These are phyloP conservation scores for Xanthoconium purpureum DNA, from an alignment of 768 basidiomycete species.

Conservation along the genomic window DNA sequence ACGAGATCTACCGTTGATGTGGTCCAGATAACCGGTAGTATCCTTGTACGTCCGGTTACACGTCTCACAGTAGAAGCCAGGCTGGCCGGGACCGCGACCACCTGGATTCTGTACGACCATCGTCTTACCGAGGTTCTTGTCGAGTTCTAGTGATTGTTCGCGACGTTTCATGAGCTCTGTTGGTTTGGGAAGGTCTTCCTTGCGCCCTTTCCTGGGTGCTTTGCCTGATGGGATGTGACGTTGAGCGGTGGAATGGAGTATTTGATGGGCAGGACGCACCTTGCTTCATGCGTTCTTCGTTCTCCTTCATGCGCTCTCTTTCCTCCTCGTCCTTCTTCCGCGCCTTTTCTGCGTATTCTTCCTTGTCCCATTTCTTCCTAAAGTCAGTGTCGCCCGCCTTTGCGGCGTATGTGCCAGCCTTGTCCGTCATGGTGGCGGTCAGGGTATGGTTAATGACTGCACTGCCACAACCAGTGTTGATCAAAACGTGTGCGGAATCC, in stretches of 20 bases:
- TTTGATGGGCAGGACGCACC: slow-evolving; percentile 41
- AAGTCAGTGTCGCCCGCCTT: slow-evolving; percentile 66
- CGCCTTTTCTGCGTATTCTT: slow-evolving; percentile 83
- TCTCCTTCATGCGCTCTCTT: slow-evolving; percentile 79
- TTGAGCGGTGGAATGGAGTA: not conserved
- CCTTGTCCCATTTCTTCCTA: slow-evolving; percentile 92
- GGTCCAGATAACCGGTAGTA: slow-evolving; percentile 89
- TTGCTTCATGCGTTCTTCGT: slow-evolving; percentile 80
- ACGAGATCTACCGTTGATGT: slow-evolving; percentile 94
- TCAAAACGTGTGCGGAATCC: too few relatives aligned
- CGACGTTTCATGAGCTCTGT: slow-evolving; percentile 92
- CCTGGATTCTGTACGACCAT: slow-evolving; percentile 88
- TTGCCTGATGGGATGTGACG: slow-evolving; percentile 56
- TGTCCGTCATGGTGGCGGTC: slow-evolving; percentile 27
- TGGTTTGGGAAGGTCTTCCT: slow-evolving; percentile 84
- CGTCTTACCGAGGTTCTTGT: slow-evolving; percentile 93
- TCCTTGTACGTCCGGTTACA: slow-evolving; percentile 94
- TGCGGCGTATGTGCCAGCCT: slow-evolving; percentile 35
- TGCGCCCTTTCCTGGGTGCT: slow-evolving; percentile 61
- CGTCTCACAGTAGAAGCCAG: slow-evolving; percentile 90
- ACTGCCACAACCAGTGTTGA: not conserved
- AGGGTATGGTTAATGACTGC: not conserved
- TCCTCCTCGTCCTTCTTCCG: slow-evolving; percentile 79
- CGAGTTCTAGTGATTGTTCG: slow-evolving; percentile 79
- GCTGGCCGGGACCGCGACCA: slow-evolving; percentile 82